These are phyloP conservation scores for Colletotrichum salicis DNA, from an alignment of 2,329 filamentous ascomycete genomes.

Conservation along the genomic window DNA sequence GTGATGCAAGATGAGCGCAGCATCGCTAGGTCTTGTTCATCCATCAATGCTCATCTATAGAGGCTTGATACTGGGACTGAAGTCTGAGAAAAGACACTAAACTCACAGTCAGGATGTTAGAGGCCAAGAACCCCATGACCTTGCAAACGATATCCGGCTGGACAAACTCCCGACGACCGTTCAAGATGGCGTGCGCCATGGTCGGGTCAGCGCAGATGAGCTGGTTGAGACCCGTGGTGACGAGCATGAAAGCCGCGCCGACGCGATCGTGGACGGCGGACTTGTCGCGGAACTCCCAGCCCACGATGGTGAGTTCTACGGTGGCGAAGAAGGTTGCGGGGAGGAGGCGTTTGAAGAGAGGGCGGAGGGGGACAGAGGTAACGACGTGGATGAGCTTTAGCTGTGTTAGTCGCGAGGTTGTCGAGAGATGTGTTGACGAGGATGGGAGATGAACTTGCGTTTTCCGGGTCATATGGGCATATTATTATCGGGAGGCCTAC, in stretches of 20 bases:
- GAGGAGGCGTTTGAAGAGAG: constrained; percentile 39
- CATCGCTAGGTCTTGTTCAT: too few relatives aligned
- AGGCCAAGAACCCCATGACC: constrained; percentile 47
- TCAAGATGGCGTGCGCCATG: constrained; percentile 43
- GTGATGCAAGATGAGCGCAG: too few relatives aligned
- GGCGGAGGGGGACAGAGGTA: constrained; percentile 38
- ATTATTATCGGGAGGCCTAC: background rate
- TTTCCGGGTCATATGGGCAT: background rate
- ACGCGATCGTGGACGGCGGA: constrained; percentile 40
- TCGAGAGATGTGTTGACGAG: background rate
- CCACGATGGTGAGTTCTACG: constrained; percentile 42
- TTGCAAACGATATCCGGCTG: constrained; percentile 40
- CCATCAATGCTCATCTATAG: too few relatives aligned
- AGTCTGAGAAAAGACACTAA: background rate
- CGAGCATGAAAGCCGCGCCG: constrained; percentile 45
- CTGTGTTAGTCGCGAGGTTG: background rate
- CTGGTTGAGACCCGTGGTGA: constrained; percentile 39
- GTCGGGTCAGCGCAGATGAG: constrained; percentile 44
- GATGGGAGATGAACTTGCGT: background rate
- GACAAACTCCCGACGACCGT: constrained; percentile 48
- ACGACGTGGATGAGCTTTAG: constrained; percentile 23
- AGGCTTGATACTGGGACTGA: too few relatives aligned
- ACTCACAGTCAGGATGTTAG: constrained; percentile 47
- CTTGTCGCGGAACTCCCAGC: constrained; percentile 47
- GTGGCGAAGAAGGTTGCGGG: constrained; percentile 40